Base-by-base conservation (phyloP, 1,139 yeast species). In the Suhomyces yuchorum region DNA sequence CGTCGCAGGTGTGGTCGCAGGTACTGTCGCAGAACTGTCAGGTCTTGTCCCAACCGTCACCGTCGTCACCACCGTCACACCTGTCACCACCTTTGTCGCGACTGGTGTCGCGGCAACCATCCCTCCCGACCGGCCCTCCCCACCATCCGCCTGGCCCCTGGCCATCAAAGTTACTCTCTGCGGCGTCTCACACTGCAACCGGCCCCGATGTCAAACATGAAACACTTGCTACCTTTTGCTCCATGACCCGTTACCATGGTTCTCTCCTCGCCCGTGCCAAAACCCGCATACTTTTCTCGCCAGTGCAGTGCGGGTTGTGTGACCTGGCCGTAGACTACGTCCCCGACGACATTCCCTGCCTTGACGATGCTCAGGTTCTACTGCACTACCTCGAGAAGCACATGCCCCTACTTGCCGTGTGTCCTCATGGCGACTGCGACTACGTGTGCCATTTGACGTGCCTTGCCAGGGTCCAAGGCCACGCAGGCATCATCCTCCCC, bases 371-470 rank as follows among this genome's bases (percentile, higher is more conserved):
- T 9, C 11, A 9, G 6, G 32, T n/a, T 9, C 22, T 17, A 12
- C 37, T 26, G 23, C 23, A 18, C 9, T 41, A 15, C 22, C 23
- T 47, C 17, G 17, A 23, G 14, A 2, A 12, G 9, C 37, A 37
- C 20, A 44, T 47, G 40, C 61, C 61, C 4, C 45, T 61, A 9
- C 55, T 75, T 3, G 70, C 73, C 0, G 58, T 72, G 8, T 80
- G 85, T 46, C 58, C 63, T 23, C 62, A 67, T 9, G 39, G 11
- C 12, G 19, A 9, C 18, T 79, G 84, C 56, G 51, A 56, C 4
- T 56, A 59, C 9, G 56, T 69, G 2, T 63, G 67, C 22, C 86
- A 82, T 60, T 56, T 82, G 33, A 37, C 59, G 0, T 82, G 87
- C 55, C 56, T 79, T 40, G 71, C 75, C 57, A n/a, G n/a, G 18